These are phyloP conservation scores for Malus hybrid DNA, from an alignment of 331 rosid genomes.

Conservation along the genomic window DNA sequence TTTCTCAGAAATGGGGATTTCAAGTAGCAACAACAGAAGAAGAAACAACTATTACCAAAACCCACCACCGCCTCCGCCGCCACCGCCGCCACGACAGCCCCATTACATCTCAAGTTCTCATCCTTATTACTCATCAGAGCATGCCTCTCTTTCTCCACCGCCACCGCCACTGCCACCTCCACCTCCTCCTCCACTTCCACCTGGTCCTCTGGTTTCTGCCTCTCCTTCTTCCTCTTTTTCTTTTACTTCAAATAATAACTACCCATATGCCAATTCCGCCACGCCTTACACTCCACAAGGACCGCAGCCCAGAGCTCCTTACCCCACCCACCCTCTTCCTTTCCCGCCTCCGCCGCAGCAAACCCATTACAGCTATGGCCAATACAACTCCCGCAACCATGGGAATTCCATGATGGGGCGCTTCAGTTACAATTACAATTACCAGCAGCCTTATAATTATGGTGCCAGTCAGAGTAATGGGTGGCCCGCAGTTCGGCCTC, in stretches of 20 bases:
- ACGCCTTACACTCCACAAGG: constrained; percentile 5
- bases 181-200: background rate
- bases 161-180: background rate
- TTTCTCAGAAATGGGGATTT: constrained; percentile 52
- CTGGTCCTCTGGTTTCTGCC: background rate
- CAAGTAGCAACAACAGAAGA: constrained; percentile 56
- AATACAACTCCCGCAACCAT: constrained; percentile 29
- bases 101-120: constrained; percentile 17
- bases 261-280: constrained; percentile 11
- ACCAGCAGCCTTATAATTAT: constrained; percentile 38
- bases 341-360: constrained; percentile 18
- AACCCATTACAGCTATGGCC: constrained; percentile 43
- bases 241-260: background rate
- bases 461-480: constrained; percentile 35
- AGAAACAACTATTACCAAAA: constrained; percentile 32
- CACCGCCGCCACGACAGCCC: constrained; percentile 22
- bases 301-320: background rate
- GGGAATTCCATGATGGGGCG: constrained; percentile 37
- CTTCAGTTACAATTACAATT: constrained; percentile 10
- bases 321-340: background rate
- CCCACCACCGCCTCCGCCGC: constrained; percentile 21
- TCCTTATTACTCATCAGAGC: constrained; percentile 17
- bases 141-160: constrained; percentile 19
- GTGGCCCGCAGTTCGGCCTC: constrained; percentile 38
- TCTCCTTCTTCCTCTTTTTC: background rate